Base-by-base conservation (phyloP, 2,329 filamentous ascomycete species). In the Fusarium dimerum region DNA sequence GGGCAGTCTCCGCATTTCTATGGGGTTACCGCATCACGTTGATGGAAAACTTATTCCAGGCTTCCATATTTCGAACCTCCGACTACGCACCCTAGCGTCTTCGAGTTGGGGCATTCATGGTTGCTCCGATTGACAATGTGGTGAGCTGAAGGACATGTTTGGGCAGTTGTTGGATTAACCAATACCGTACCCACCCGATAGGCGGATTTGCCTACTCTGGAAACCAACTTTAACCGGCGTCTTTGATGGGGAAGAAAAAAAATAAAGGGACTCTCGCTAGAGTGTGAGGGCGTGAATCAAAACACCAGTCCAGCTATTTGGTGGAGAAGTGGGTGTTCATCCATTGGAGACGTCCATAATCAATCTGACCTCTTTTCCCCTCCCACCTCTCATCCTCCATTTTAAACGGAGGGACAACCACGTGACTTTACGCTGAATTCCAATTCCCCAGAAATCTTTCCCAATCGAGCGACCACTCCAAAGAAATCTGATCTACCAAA, bases 341-440 rank as follows among this genome's bases (percentile, higher is more conserved):
- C 32, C 32, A 15, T 17, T 16, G 13, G 12, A 16, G 39, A 9
- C 16, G 17, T 12, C 17, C 39, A 13, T 15, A 16, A n/a, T 40
- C 39, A 40, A 40, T 16, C 39, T 40, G 57, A 34, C 34, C 10
- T 16, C 40, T 9, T 2, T 2, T 17, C 29, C 7, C 39, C 43
- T 36, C 55, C 42, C 38, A 18, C 2, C 6, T 16, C 6, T 34
- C 20, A 26, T 26, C 20, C 5, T 26, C 20, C 20, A 26, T 26
- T 26, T 26, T 7, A 7, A 7, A 17, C 20, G n/a, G n/a, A 2
- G n/a, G 0, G 20, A n/a, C 20, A 1, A 0, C 1, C 63, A 65
- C 63, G 63, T 65, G 63, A 64, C 44, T 20, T 58, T 61, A 65
- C 62, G 62, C 52, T 58, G 17, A 8, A 1, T 38, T 47, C 55